A percentile compares a stretch with the other conserved stretches of the same genome.
These are phyloP conservation scores for Kernera saxatilis DNA, from an alignment of 345 rosid species.

Conservation along the genomic window DNA sequence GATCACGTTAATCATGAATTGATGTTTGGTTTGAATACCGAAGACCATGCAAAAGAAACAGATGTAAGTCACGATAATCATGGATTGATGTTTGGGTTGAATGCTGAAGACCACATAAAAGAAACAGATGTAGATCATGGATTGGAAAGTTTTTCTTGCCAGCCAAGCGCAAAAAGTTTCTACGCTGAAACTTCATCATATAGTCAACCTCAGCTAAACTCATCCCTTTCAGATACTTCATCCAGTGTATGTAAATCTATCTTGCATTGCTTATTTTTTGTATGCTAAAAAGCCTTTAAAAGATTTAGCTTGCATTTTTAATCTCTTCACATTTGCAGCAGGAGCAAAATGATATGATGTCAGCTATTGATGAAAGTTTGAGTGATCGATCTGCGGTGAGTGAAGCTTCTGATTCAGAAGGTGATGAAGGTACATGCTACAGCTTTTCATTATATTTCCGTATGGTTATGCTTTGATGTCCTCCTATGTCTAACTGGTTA, in stretches of 20 bases:
- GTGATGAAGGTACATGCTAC: slow-evolving; percentile 35
- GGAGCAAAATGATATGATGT: slow-evolving; percentile 42
- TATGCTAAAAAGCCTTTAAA: slow-evolving; percentile 8
- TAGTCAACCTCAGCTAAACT: slow-evolving; percentile 34
- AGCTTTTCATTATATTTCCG: slow-evolving; percentile 1
- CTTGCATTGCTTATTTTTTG: slow-evolving; percentile 1
- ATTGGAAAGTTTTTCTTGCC: slow-evolving; percentile 26
- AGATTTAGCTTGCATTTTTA: slow-evolving; percentile 2
- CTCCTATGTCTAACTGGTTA: slow-evolving; percentile 20
- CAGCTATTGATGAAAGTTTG: slow-evolving; percentile 47
- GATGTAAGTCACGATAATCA: slow-evolving; percentile 20
- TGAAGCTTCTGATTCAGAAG: slow-evolving; percentile 48
- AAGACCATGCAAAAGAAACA: slow-evolving; percentile 7
- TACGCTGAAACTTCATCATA: slow-evolving; percentile 36
- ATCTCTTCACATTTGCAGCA: slow-evolving; percentile 36
- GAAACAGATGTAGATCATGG: slow-evolving; percentile 25
- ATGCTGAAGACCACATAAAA: slow-evolving; percentile 1
- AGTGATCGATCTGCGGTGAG: slow-evolving; percentile 46
- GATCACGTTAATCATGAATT: slow-evolving; percentile 28
- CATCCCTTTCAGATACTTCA: slow-evolving; percentile 37
- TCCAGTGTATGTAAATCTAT: slow-evolving; percentile 44
- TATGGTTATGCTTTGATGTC: slow-evolving; percentile 11
- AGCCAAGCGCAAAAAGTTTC: slow-evolving; percentile 33
- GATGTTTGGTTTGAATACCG: slow-evolving; percentile 18
- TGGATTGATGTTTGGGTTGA: slow-evolving; percentile 22